A percentile compares a stretch with the other conserved stretches of the same genome.
Evolutionary conservation across 1,139 yeast genomes (phyloP).

Genomic region (Hyphopichia burtonii): DNA sequence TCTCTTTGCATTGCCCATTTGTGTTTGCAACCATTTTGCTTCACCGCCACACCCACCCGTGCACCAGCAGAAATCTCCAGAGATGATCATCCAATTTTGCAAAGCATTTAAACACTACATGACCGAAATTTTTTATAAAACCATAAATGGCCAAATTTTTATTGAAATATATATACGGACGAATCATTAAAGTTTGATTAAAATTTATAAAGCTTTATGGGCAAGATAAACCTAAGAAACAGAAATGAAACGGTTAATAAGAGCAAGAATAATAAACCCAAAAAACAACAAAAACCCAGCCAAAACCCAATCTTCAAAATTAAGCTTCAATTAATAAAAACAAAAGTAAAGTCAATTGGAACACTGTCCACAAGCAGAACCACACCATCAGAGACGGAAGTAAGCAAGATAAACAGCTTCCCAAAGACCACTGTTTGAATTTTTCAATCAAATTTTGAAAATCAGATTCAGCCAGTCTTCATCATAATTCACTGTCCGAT

Average conservation of each 20-base stretch:
- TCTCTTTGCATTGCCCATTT: no score
- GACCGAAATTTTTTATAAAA: background rate
- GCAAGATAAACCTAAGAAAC: slow-evolving; percentile 4
- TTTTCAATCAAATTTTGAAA: background rate
- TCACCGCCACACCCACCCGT: background rate
- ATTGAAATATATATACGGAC: slow-evolving; percentile 5
- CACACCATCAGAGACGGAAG: background rate
- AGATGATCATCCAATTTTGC: background rate
- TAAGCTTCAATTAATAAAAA: background rate
- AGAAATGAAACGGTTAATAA: slow-evolving; percentile 5
- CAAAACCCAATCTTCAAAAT: background rate
- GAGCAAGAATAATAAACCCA: slow-evolving; percentile 5
- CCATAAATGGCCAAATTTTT: slow-evolving; percentile 2
- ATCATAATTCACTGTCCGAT: slow-evolving; percentile 46
- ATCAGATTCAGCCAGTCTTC: background rate
- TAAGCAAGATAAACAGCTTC: background rate
- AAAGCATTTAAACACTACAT: background rate
- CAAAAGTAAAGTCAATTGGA: background rate
- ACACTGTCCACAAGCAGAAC: background rate
- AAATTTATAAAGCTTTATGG: background rate
- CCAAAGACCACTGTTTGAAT: background rate
- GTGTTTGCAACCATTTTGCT: no score
- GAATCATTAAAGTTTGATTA: slow-evolving; percentile 3
- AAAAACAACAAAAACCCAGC: background rate
- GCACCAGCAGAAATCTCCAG: background rate